Percentiles rank a stretch among this genome's conserved stretches.
phyloP scores from a whole-genome alignment of 75 land plant genomes.

The Isoetes taiwanensis region DNA sequence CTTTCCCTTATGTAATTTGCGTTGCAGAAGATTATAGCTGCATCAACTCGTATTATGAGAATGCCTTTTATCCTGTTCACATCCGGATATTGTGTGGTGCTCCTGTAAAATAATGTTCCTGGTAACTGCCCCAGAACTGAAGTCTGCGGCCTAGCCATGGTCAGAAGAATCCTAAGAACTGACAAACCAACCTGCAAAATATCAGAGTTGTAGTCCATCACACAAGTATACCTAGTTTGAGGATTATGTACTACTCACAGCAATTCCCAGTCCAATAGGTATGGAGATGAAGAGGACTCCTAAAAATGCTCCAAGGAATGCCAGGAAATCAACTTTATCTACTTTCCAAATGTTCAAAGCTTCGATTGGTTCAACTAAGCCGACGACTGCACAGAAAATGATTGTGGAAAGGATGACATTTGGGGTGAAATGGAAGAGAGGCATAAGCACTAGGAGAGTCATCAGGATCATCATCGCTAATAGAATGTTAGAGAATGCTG shows the following conservation, averaged over 20 bases:
- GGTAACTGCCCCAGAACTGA: not conserved
- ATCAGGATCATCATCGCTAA: not conserved
- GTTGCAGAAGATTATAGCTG: not conserved
- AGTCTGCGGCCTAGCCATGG: not conserved
- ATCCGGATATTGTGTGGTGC: not conserved
- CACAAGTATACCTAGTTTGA: no score
- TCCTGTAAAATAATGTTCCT: not conserved
- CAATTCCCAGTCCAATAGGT: not conserved
- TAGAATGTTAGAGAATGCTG: not conserved
- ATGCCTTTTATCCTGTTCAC: not conserved
- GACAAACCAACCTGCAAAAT: constrained; percentile 2
- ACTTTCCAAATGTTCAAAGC: constrained; percentile 4
- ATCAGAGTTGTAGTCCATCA: no score
- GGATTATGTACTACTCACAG: no score
- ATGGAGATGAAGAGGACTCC: not conserved
- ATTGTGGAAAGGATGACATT: constrained; percentile 1
- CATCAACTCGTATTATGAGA: not conserved
- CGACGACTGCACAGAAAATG: not conserved
- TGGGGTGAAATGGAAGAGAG: not conserved
- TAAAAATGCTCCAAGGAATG: not conserved
- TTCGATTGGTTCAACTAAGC: not conserved
- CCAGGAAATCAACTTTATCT: constrained; percentile 2
- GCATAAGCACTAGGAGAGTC: not conserved
- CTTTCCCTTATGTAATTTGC: constrained; percentile 2
- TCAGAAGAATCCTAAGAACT: not conserved